phyloP scores from a whole-genome alignment of 352 stramenopile genomes.

The Pythium scleroteichum region DNA sequence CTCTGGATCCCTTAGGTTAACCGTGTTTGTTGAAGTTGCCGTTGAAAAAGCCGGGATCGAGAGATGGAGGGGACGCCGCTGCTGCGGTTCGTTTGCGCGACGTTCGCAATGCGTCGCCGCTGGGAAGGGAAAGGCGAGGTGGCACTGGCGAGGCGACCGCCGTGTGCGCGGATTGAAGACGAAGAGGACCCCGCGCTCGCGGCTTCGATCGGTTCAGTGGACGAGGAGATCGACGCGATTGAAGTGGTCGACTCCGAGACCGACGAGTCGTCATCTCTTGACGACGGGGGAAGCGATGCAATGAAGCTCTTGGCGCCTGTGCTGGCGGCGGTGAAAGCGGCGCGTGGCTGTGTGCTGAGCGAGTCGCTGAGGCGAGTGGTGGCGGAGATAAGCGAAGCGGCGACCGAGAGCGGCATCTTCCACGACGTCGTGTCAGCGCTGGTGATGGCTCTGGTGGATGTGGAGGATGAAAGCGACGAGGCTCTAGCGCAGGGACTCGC shows the following conservation, averaged over 20 bases:
- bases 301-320: background rate
- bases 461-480: background rate
- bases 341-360: background rate
- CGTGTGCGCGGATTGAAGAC: background rate
- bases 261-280: background rate
- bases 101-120: constrained; percentile 31
- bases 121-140: constrained; percentile 5
- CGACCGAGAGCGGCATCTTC: constrained; percentile 4
- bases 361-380: too few species aligned
- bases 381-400: background rate
- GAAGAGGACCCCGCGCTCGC: background rate
- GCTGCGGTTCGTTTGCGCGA: constrained; percentile 36
- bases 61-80: constrained; percentile 23
- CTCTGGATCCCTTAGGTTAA: too few species aligned
- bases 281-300: background rate
- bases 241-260: too few species aligned
- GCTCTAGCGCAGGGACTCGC: constrained; percentile 1
- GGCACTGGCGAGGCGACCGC: background rate
- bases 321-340: constrained; percentile 6
- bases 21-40: constrained; percentile 31
- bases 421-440: constrained; percentile 13
- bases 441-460: constrained; percentile 13
- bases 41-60: too few species aligned
- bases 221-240: too few species aligned
- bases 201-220: background rate